Conservation (phyloP, 1,139 yeast species). For the Hemisphaericaspora subhashii region DNA sequence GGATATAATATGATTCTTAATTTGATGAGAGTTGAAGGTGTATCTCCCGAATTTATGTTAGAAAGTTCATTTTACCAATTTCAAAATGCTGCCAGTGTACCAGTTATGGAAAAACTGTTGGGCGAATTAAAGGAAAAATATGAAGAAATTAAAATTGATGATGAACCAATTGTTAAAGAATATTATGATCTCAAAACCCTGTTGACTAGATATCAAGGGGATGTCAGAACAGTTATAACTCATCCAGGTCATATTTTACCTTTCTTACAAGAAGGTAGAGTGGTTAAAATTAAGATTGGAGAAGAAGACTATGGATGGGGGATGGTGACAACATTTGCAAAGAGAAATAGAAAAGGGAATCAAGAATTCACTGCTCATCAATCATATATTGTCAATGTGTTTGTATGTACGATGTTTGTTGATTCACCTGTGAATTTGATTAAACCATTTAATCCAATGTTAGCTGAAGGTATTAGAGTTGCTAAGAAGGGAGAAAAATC, state of each 20-base stretch:
- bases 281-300: constrained; percentile 64
- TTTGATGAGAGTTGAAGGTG: constrained; percentile 94
- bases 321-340: constrained; percentile 73
- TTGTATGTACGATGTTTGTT: constrained; percentile 74
- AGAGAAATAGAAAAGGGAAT: constrained; percentile 63
- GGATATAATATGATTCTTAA: constrained; percentile 97
- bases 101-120: constrained; percentile 69
- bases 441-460: constrained; percentile 68
- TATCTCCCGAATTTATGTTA: constrained; percentile 96
- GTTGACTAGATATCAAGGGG: constrained; percentile 67
- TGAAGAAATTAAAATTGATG: constrained; percentile 58
- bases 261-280: constrained; percentile 86
- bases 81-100: constrained; percentile 90
- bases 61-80: constrained; percentile 93
- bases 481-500: constrained; percentile 70
- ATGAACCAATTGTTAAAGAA: constrained; percentile 72
- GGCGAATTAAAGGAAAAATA: constrained; percentile 51
- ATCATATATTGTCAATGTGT: constrained; percentile 81
- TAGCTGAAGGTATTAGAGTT: constrained; percentile 90
- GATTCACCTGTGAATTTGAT: constrained; percentile 75
- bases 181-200: constrained; percentile 81
- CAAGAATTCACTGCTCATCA: constrained; percentile 73
- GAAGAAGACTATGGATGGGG: constrained; percentile 90
- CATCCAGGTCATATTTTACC: constrained; percentile 88
- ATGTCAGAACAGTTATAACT: constrained; percentile 79